These are phyloP conservation scores for Endogone sp. DNA, from an alignment of 192 early-diverging fungal species.

Conservation along the genomic window DNA sequence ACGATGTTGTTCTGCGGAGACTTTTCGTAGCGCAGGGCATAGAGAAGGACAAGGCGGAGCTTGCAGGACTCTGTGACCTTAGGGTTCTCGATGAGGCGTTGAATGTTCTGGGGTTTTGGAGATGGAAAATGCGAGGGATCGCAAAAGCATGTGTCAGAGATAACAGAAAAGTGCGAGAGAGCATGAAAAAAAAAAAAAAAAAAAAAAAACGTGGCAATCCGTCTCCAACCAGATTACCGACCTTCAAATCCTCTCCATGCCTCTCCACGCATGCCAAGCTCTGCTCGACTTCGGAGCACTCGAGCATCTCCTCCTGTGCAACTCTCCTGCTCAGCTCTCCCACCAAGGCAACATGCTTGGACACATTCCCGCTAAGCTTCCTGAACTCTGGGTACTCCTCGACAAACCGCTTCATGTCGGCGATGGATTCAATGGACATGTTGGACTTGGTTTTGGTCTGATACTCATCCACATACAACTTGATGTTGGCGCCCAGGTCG, in stretches of 20 bases:
- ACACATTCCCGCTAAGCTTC: conserved; percentile 94
- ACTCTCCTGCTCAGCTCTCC: conserved; percentile 90
- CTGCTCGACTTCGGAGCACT: conserved; percentile 93
- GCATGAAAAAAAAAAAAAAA: background rate
- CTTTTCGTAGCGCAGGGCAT: conserved; percentile 92
- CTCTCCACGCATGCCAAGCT: conserved; percentile 86
- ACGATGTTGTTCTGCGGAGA: conserved; percentile 64
- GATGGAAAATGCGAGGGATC: too few species aligned
- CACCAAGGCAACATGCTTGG: conserved; percentile 97
- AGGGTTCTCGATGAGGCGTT: conserved; percentile 62
- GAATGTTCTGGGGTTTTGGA: conserved; percentile 58
- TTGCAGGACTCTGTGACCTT: conserved; percentile 71
- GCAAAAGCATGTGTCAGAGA: background rate
- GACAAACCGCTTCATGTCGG: conserved; percentile 99
- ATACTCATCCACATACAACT: conserved; percentile 91
- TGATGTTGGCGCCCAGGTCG: conserved; percentile 91
- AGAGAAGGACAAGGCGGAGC: conserved; percentile 76
- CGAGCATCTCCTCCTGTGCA: conserved; percentile 66
- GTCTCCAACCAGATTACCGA: conserved; percentile 14
- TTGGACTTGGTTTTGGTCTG: conserved; percentile 88
- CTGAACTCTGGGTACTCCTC: conserved; percentile 98
- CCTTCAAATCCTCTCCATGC: conserved; percentile 83
- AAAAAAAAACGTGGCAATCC: background rate
- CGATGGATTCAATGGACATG: conserved; percentile 90
- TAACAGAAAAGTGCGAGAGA: conserved; percentile 1